Base-by-base conservation (phyloP, 2,329 filamentous ascomycete species). In the Neurospora sp. region DNA sequence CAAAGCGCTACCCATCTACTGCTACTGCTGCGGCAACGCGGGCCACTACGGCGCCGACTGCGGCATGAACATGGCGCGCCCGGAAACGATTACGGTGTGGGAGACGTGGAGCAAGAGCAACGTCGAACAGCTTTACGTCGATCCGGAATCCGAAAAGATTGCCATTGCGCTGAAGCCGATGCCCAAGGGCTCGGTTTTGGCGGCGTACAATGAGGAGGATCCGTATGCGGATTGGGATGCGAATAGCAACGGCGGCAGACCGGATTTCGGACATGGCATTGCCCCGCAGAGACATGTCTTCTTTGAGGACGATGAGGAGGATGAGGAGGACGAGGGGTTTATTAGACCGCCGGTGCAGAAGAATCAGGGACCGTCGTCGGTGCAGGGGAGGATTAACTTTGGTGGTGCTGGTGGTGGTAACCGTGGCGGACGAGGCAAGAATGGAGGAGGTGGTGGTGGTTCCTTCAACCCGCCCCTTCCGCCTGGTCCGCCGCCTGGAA, bases 11-110 rank as follows among this genome's bases (percentile, higher is more conserved):
- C 81, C 82, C 0, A 78, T 82, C 0, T 85, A 82, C 68, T 90
- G 89, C 78, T 87, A 87, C 70, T 77, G 76, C 42, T 91, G 89
- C 74, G 88, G 87, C 36, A 77, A 76, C 15, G 75, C 79, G 38
- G 82, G 82, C 7, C 89, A 91, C 76, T 90, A 84, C 75, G 85
- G 86, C 1, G 81, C 83, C 13, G 87, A 89, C 69, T 91, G 89
- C 76, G 78, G 76, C 4, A 71, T 79, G 46, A 77, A 78, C 40
- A 71, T 72, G 42, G 71, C 70, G 36, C 73, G 70, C 33, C 68
- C 70, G 19, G 7, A 28, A 4, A 75, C 73, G 42, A 70, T 73
- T 13, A 69, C 70, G 28, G 77, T 74, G 17, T 82, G 80, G 71
- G 80, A 82, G 67, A 87, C 85, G 0, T 90, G 87, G 86, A 85